Percentiles rank a stretch among this genome's conserved stretches.
These are phyloP conservation scores for Alternaria sp. DNA, from an alignment of 2,329 filamentous ascomycete species.

Conservation along the genomic window DNA sequence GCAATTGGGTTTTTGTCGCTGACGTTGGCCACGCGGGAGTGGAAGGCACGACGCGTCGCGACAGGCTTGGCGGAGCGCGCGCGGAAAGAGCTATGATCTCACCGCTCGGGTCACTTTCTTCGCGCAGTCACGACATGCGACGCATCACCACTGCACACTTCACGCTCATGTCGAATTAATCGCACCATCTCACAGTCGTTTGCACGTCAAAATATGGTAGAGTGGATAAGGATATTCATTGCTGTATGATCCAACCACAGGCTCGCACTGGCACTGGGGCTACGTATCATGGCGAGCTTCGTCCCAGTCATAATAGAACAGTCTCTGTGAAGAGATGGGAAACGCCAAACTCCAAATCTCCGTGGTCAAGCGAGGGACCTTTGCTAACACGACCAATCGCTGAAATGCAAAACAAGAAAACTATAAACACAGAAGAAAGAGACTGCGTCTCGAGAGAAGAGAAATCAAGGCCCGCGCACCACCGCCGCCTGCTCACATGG, in stretches of 20 bases:
- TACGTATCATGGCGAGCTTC: slow-evolving; percentile 13
- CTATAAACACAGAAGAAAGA: slow-evolving; percentile 34
- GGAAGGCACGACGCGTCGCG: slow-evolving; percentile 37
- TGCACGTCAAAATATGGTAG: not conserved
- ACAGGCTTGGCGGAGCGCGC: slow-evolving; percentile 36
- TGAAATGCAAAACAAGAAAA: slow-evolving; percentile 48
- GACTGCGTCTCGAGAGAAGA: slow-evolving; percentile 25
- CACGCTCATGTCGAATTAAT: not conserved
- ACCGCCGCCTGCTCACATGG: slow-evolving; percentile 25
- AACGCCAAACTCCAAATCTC: slow-evolving; percentile 37
- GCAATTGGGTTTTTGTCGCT: slow-evolving; percentile 30
- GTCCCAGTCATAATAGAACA: slow-evolving; percentile 6
- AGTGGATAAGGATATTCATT: slow-evolving; percentile 26
- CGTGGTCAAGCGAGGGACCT: slow-evolving; percentile 43
- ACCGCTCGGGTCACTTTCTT: slow-evolving; percentile 7
- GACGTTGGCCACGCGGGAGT: slow-evolving; percentile 26
- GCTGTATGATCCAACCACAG: slow-evolving; percentile 28
- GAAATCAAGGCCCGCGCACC: slow-evolving; percentile 6
- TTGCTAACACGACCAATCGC: slow-evolving; percentile 39
- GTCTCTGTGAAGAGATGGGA: slow-evolving; percentile 7
- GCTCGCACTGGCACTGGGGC: slow-evolving; percentile 39
- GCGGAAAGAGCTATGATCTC: slow-evolving; percentile 30
- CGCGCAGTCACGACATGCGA: not conserved
- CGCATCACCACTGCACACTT: not conserved
- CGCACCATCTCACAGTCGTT: not conserved